phyloP scores from a whole-genome alignment of 768 basidiomycete genomes.

The Hericium coralloides region DNA sequence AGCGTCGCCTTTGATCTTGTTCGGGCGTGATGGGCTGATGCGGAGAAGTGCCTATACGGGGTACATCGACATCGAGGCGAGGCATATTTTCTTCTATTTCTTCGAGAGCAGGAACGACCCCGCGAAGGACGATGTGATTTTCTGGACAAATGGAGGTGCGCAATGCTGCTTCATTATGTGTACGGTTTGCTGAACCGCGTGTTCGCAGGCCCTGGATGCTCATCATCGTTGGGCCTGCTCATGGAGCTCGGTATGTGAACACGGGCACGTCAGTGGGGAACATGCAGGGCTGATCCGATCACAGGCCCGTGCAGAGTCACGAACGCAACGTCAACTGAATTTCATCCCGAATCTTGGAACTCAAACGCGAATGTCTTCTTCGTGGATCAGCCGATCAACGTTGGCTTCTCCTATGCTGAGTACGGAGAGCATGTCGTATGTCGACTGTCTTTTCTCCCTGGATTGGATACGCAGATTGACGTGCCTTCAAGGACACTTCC shows the following conservation, averaged over 20 bases:
- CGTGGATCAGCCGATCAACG: constrained; percentile 33
- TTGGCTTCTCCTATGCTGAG: constrained; percentile 37
- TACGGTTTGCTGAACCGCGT: neutral
- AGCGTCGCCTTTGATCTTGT: neutral
- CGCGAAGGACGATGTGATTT: constrained; percentile 22
- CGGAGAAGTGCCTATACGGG: constrained; percentile 46
- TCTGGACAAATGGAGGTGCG: constrained; percentile 30
- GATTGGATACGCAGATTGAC: neutral
- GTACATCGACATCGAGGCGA: constrained; percentile 57
- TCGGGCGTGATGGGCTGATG: neutral
- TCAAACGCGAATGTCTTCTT: constrained; percentile 50
- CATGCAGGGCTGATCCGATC: neutral
- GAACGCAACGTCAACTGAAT: constrained; percentile 35
- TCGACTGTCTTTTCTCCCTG: neutral
- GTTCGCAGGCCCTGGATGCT: constrained; percentile 15
- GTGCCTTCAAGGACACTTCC: constrained; percentile 38
- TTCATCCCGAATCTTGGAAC: constrained; percentile 60
- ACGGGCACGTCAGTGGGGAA: constrained; percentile 42
- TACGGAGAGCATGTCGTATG: constrained; percentile 51
- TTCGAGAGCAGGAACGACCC: constrained; percentile 34
- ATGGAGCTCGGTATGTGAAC: constrained; percentile 35
- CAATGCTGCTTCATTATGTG: constrained; percentile 10
- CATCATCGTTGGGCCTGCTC: constrained; percentile 27
- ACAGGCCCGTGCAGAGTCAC: constrained; percentile 64
- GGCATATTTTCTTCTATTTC: constrained; percentile 63